These are phyloP conservation scores for Phytophthora sp. DNA, from an alignment of 352 stramenopile species.

Conservation along the genomic window DNA sequence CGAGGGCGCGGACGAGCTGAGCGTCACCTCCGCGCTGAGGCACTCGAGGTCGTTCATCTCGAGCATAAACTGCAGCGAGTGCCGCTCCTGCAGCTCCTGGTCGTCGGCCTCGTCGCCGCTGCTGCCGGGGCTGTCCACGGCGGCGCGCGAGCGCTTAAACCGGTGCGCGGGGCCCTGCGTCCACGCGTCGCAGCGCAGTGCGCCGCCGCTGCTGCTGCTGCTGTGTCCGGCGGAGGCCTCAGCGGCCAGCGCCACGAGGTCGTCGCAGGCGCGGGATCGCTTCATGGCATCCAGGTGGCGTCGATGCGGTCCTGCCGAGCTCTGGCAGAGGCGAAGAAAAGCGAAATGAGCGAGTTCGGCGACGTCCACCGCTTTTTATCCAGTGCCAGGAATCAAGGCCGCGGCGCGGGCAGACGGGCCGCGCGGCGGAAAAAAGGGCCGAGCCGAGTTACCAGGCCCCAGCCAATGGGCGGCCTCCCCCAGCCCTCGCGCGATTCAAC, in stretches of 20 bases:
- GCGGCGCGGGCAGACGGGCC: constrained; percentile 6
- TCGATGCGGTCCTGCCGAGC: background rate
- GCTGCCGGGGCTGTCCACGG: constrained; percentile 7
- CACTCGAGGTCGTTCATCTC: constrained; percentile 24
- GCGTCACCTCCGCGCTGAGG: constrained; percentile 4
- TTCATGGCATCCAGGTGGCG: constrained; percentile 47
- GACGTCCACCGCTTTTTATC: constrained; percentile 22
- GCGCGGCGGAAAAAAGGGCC: constrained; percentile 1
- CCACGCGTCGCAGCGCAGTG: background rate
- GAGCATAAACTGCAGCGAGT: constrained; percentile 29
- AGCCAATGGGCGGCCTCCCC: constrained; percentile 3
- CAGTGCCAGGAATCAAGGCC: constrained; percentile 20
- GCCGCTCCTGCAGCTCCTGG: constrained; percentile 8
- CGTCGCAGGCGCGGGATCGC: constrained; percentile 71
- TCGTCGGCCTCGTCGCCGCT: constrained; percentile 22
- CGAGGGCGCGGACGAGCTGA: constrained; percentile 16
- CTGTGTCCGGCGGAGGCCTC: constrained; percentile 6
- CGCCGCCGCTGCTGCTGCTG: constrained; percentile 2
- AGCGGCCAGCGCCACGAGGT: constrained; percentile 61
- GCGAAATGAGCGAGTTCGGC: constrained; percentile 31
- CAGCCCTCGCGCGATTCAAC: constrained; percentile 32
- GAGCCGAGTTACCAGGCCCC: background rate
- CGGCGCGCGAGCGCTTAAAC: constrained; percentile 35
- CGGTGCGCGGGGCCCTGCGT: constrained; percentile 19
- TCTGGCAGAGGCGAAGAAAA: constrained; percentile 31